phyloP scores from a whole-genome alignment of 2,329 filamentous ascomycete genomes.

The Graphilbum sp. region DNA sequence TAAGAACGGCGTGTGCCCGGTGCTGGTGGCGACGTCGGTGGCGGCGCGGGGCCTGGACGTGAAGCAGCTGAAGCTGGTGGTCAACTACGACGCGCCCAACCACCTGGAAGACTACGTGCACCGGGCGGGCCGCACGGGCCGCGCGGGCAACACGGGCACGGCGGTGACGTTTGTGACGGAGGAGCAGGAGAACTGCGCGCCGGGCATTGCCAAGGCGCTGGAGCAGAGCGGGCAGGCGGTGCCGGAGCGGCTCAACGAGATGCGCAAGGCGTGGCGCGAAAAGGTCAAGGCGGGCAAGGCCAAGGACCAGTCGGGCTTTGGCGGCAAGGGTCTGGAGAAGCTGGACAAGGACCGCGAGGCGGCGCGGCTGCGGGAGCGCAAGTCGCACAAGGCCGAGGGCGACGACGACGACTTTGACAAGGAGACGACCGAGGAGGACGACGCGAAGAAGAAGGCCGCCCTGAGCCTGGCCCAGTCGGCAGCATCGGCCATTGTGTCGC shows the following conservation, averaged over 20 bases:
- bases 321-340: conserved; percentile 82
- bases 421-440: conserved; percentile 45
- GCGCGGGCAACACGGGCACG: conserved; percentile 86
- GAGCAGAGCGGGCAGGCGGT: conserved; percentile 78
- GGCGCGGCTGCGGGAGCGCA: conserved; percentile 70
- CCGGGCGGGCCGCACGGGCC: conserved; percentile 79
- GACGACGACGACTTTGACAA: conserved; percentile 61
- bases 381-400: conserved; percentile 76
- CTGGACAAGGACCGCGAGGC: conserved; percentile 85
- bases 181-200: conserved; percentile 79
- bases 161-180: conserved; percentile 89
- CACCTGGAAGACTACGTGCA: conserved; percentile 96
- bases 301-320: conserved; percentile 80
- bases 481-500: conserved; percentile 37
- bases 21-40: conserved; percentile 88
- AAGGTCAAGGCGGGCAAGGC: conserved; percentile 89
- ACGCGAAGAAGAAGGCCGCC: conserved; percentile 54
- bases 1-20: conserved; percentile 76
- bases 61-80: conserved; percentile 85
- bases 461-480: conserved; percentile 48
- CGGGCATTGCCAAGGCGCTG: conserved; percentile 80
- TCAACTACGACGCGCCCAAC: conserved; percentile 90
- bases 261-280: conserved; percentile 60
- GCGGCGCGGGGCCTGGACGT: conserved; percentile 91
- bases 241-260: conserved; percentile 50